Evolutionary conservation across 2,329 filamentous ascomycete genomes (phyloP), one percentile per base, ranked within the genome.

Genomic region (Lecanoromycetidae sp.): DNA sequence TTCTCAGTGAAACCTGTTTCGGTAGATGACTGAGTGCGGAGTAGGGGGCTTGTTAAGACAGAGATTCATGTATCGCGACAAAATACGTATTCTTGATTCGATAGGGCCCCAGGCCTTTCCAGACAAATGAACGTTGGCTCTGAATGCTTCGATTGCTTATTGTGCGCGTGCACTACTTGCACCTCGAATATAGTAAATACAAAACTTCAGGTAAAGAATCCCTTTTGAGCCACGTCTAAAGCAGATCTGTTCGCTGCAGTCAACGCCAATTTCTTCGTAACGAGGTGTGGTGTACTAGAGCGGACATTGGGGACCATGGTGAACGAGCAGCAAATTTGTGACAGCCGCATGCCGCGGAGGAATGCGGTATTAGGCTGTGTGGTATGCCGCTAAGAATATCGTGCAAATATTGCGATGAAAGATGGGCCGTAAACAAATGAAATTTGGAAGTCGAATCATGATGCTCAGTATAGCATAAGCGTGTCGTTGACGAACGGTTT

Each of bases 391-490:
- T 39, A 39, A 39, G 3, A 26, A 39, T 26, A 39, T 39, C 22
- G n/a, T 26, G 22, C 12, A 9, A 45, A 29, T 32, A 38, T 38
- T 36, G 6, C 34, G 15, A 23, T n/a, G 34, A 15, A 48, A 48
- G 6, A 48, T 48, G 20, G 22, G 27, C 33, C 20, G 30, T 48
- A 32, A 48, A 19, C 32, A 7, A 19, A 23, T n/a, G 45, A 29
- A 37, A 48, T 48, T 37, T 48, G 15, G 30, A 37, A 37, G 26
- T 48, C 38, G 38, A 32, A 29, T 37, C 45, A 36, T 43, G 23
- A 43, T 48, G 35, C 32, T 36, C 32, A 32, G 38, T 48, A 43
- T 48, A 43, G 38, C 33, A 36, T 29, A 44, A 35, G 41, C 38
- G 45, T 48, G 30, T 48, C 39, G 39, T 37, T 48, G 38, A 43